These are phyloP conservation scores for Forsythia viridissima DNA, from an alignment of 257 asterid species.

Conservation along the genomic window DNA sequence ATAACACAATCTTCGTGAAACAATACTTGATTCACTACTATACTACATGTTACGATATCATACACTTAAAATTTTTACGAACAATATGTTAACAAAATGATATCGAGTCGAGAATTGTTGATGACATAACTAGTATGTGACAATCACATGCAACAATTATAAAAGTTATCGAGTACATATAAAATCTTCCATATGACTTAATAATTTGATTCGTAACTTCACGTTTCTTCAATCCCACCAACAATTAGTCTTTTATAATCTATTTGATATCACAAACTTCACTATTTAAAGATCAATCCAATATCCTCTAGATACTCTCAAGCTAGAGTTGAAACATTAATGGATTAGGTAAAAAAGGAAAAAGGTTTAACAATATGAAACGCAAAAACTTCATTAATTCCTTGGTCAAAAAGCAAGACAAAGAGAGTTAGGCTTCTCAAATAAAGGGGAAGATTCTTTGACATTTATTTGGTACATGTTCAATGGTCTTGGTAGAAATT, in stretches of 20 bases:
- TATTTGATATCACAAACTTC: background rate
- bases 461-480: background rate
- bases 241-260: background rate
- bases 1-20: too few relatives aligned
- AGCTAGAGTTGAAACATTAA: background rate
- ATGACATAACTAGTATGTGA: background rate
- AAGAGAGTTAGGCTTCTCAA: background rate
- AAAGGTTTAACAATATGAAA: background rate
- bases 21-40: too few relatives aligned
- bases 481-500: background rate
- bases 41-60: too few relatives aligned
- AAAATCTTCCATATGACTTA: background rate
- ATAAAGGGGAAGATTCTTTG: background rate
- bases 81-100: background rate
- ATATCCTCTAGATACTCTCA: background rate
- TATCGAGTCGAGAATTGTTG: background rate
- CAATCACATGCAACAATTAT: too few relatives aligned
- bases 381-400: background rate
- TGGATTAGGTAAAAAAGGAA: background rate
- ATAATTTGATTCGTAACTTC: background rate
- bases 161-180: background rate
- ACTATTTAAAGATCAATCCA: background rate
- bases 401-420: background rate
- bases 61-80: too few relatives aligned
- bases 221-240: background rate